phyloP scores from a whole-genome alignment of 1,284 basidiomycete species.

The Ustilago lituana region DNA sequence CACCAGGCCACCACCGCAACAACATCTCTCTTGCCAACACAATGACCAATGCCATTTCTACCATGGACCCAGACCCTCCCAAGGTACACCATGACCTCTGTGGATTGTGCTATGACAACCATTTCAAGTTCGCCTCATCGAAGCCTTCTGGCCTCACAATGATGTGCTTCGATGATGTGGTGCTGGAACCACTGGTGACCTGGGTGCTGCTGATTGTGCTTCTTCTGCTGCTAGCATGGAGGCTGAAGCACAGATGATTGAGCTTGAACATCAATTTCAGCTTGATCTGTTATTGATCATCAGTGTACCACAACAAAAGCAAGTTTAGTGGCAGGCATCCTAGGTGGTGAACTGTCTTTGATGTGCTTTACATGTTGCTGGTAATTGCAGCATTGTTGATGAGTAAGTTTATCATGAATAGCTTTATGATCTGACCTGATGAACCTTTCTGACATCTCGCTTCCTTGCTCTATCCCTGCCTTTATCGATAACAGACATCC shows the following conservation, averaged over 20 bases:
- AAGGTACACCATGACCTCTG: constrained; percentile 34
- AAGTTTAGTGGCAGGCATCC: constrained; percentile 17
- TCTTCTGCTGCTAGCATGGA: constrained; percentile 20
- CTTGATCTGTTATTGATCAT: constrained; percentile 26
- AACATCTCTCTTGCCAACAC: too few relatives aligned
- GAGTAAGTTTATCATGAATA: constrained; percentile 35
- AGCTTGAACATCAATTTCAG: constrained; percentile 10
- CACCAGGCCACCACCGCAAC: too few relatives aligned
- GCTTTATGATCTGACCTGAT: background rate
- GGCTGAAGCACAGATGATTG: constrained; percentile 5
- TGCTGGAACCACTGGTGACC: constrained; percentile 50
- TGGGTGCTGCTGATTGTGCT: constrained; percentile 45
- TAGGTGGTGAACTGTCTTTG: constrained; percentile 12
- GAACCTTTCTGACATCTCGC: constrained; percentile 4
- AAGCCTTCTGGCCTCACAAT: constrained; percentile 20
- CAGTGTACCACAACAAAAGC: constrained; percentile 9
- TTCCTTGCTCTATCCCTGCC: background rate
- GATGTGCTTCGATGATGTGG: constrained; percentile 55
- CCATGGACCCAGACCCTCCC: constrained; percentile 24
- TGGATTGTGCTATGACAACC: constrained; percentile 33
- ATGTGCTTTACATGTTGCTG: constrained; percentile 45
- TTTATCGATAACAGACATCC: constrained; percentile 34
- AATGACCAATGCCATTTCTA: constrained; percentile 3
- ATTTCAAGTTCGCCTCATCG: constrained; percentile 31
- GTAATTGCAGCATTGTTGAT: constrained; percentile 48